Evolutionary conservation across 106 monocot species (phyloP).

Genomic region (Acanthochlamys bracteata): DNA sequence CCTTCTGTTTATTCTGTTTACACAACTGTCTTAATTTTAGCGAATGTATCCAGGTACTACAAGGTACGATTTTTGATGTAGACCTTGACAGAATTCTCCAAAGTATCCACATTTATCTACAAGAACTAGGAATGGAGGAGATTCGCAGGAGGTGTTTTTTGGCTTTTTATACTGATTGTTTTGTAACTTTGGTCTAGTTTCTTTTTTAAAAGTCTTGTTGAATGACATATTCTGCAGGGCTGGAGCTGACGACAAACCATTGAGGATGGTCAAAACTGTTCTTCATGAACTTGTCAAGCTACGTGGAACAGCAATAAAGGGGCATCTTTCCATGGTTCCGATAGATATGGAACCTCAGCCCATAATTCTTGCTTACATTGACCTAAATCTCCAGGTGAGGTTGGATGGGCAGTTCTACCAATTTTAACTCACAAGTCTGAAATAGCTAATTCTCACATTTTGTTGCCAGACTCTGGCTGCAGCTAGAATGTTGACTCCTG

Average conservation of each 20-base stretch:
- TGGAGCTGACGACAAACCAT: constrained; percentile 96
- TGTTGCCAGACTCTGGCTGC: constrained; percentile 79
- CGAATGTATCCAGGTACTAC: constrained; percentile 54
- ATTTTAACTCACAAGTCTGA: too few species aligned
- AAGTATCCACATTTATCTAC: constrained; percentile 92
- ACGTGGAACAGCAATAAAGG: constrained; percentile 95
- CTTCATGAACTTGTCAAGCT: constrained; percentile 98
- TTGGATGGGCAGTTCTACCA: background rate
- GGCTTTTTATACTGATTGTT: background rate
- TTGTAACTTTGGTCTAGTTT: background rate
- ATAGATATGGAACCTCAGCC: constrained; percentile 97
- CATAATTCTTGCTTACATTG: constrained; percentile 98
- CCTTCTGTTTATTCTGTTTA: background rate
- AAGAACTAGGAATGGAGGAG: constrained; percentile 99
- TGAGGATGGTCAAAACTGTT: constrained; percentile 99
- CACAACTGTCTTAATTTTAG: too few species aligned
- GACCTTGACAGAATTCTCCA: constrained; percentile 97
- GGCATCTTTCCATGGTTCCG: constrained; percentile 98
- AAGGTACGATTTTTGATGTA: constrained; percentile 84
- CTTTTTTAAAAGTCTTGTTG: background rate
- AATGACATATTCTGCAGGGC: constrained; percentile 39
- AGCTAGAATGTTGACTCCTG: constrained; percentile 94
- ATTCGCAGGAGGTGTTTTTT: constrained; percentile 66
- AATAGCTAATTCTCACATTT: too few species aligned
- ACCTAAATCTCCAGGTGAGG: constrained; percentile 88